Evolutionary conservation across 371 early-diverging fungal species (phyloP), one percentile per base, ranked within the genome.

Genomic region (Mortierella sp.): DNA sequence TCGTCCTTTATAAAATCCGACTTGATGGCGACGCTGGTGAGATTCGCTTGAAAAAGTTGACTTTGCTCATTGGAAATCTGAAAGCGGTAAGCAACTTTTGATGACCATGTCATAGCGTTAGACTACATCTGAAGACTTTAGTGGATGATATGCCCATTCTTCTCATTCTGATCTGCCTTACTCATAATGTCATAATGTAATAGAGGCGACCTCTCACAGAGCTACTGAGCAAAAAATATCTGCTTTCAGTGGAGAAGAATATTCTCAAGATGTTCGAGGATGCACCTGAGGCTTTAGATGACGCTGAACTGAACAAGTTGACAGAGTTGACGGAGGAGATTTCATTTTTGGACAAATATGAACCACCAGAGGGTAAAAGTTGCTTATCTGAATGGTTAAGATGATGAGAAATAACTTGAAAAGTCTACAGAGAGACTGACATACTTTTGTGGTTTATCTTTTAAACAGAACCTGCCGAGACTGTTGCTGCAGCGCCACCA

Each of bases 201-300:
- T 58, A 79, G 80, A 80, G 67, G 65, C 75, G 75, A 0, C 76
- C 72, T 16, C 41, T 76, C 55, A 60, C 36, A 9, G 81, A 81
- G 28, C 50, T 47, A 7, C 24, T 59, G 62, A 61, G 72, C 63
- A 75, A 75, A 48, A 81, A 81, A 45, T 69, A 75, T 40, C 16
- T 81, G 52, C 38, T 65, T 13, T 69, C 69, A 55, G 72, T 81
- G 1, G 81, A 81, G 21, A 81, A 72, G 66, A 68, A 61, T 43
- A 76, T 81, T 19, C 70, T 81, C 45, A 81, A 81, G 60, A 69
- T 81, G 72, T 81, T 81, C 58, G 76, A 72, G 33, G 81, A 81
- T 11, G 81, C 81, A 0, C 81, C 81, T 0, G 69, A 81, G 59
- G 43, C 76, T 3, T 58, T 81, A 13, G 74, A 72, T 43, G 81